Evolutionary conservation across 192 early-diverging fungal genomes (phyloP), one percentile per base, ranked within the genome.

Genomic region (Kickxella alabastrina): DNA sequence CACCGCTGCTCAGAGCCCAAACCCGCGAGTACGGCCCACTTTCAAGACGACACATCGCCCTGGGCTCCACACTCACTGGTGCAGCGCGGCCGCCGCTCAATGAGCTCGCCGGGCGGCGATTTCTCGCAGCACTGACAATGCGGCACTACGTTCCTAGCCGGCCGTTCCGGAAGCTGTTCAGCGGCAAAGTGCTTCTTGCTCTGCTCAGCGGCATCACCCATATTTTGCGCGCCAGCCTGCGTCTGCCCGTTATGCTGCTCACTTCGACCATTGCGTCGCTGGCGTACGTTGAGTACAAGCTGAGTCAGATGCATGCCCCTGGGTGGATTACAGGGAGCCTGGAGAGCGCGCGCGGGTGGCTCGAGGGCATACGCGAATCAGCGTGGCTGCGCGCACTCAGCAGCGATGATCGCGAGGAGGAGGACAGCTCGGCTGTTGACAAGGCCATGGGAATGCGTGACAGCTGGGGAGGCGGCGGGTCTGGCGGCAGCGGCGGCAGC

Each of bases 221-320:
- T 31, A 37, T 61, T 3, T 19, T 64, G 18, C 45, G 51, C 19
- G 49, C 41, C 9, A 45, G 61, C 9, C 23, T 68, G 52, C 60
- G 72, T 3, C 46, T 75, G 25, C 72, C 72, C 14, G 57, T 75
- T 13, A 68, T 68, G 60, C 31, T 75, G 22, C 52, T 75, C 6
- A 75, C 72, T 6, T 49, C 72, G 4, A 58, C 57, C 8, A 75
- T 75, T 19, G 72, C 65, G 6, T 63, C 65, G 21, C 53, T 75
- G 38, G 65, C 72, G 1, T 75, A 75, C 27, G 35, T 75, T 2
- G 72, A 75, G 57, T 75, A 75, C 37, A 75, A 75, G 42, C 65
- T 75, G 38, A 64, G 55, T 14, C 72, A 75, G 52, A 38, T 75
- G 40, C 60, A 55, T 42, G 72, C 65, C 3, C 72, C 72, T 7